Conservation (phyloP, 192 early-diverging fungal species). For the Dispira simplex region DNA sequence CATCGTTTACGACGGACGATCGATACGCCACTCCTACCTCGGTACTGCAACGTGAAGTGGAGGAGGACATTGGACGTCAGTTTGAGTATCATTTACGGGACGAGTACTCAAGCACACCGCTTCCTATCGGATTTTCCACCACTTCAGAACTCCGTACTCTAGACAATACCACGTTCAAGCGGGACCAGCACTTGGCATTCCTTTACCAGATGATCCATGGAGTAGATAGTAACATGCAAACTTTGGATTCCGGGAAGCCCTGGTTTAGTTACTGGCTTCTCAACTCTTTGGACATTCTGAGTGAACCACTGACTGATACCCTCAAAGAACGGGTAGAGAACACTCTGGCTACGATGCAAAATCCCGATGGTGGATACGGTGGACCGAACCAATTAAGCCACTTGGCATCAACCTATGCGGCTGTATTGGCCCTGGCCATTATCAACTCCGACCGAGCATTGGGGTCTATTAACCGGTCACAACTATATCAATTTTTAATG, state of each 20-base stretch:
- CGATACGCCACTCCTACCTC: constrained; percentile 24
- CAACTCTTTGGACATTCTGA: constrained; percentile 69
- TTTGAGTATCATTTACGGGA: background rate
- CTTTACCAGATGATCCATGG: constrained; percentile 29
- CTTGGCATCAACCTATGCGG: constrained; percentile 79
- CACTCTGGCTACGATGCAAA: constrained; percentile 49
- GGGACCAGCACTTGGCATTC: constrained; percentile 39
- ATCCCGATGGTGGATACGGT: constrained; percentile 68
- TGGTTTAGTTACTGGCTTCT: constrained; percentile 90
- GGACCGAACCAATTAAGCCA: constrained; percentile 77
- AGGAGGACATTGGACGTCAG: constrained; percentile 21
- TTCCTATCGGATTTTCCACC: constrained; percentile 14
- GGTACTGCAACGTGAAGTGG: constrained; percentile 18
- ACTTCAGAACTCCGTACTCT: constrained; percentile 20
- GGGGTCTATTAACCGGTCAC: constrained; percentile 40
- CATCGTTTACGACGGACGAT: constrained; percentile 28
- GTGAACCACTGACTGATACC: constrained; percentile 27
- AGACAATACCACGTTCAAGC: constrained; percentile 25
- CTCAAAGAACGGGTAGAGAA: constrained; percentile 26
- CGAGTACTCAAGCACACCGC: constrained; percentile 12
- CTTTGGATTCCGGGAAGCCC: constrained; percentile 72
- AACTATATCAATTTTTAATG: constrained; percentile 58
- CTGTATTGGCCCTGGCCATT: constrained; percentile 64
- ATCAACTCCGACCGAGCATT: constrained; percentile 59
- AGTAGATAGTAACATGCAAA: constrained; percentile 35